Percentiles rank a stretch among this genome's conserved stretches.
Conservation (phyloP, 441 rosid genomes). For the Jatropha podagrica region DNA sequence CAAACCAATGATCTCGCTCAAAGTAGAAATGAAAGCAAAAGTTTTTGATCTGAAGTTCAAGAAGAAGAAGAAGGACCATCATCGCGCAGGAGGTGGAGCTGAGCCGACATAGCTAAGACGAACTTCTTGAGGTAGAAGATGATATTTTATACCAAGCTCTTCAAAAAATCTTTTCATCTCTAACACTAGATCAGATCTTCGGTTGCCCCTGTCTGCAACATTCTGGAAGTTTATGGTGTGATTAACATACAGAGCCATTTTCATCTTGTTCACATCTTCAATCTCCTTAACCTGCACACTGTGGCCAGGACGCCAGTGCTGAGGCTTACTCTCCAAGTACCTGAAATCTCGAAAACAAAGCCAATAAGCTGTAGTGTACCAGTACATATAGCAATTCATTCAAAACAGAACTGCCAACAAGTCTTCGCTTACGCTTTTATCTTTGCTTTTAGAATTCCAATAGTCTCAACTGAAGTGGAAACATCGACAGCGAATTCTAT, state of each 20-base stretch:
- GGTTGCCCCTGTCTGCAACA: constrained; percentile 36
- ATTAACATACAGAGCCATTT: constrained; percentile 36
- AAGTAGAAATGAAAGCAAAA: not conserved
- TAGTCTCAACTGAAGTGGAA: constrained; percentile 43
- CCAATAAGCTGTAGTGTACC: not conserved
- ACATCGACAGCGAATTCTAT: constrained; percentile 44
- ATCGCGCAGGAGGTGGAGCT: constrained; percentile 25
- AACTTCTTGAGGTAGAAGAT: constrained; percentile 49
- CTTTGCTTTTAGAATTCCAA: constrained; percentile 35
- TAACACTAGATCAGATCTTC: constrained; percentile 46
- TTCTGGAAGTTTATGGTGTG: constrained; percentile 58
- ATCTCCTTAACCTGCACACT: constrained; percentile 43
- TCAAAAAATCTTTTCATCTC: constrained; percentile 49
- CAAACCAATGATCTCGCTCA: not conserved
- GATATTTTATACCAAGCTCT: constrained; percentile 40
- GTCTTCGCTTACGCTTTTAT: constrained; percentile 38
- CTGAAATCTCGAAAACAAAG: constrained; percentile 27
- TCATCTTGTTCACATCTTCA: constrained; percentile 52
- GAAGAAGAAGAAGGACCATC: constrained; percentile 13
- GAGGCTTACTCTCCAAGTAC: constrained; percentile 50
- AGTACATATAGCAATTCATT: too few relatives aligned
- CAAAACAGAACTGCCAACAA: too few relatives aligned
- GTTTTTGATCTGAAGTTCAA: not conserved
- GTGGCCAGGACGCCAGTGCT: constrained; percentile 45
- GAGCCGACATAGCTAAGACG: constrained; percentile 33